These are phyloP conservation scores for Eucalyptus curtisii DNA, from an alignment of 345 rosid genomes.

Conservation along the genomic window DNA sequence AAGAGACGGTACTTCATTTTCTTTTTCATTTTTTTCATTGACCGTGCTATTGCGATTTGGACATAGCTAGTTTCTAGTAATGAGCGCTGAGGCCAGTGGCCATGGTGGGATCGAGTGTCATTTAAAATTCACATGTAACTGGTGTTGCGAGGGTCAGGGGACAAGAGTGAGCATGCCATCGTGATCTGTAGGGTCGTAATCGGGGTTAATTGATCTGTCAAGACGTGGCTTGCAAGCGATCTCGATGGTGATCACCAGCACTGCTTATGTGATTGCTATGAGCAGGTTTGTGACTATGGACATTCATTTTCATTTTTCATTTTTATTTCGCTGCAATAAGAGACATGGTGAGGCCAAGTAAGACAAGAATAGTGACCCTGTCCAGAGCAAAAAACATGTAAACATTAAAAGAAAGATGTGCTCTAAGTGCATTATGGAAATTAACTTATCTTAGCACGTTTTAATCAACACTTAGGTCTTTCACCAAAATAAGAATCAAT, in stretches of 20 bases:
- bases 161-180: not conserved
- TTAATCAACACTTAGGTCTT: too few relatives aligned
- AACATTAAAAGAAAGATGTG: too few relatives aligned
- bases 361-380: too few relatives aligned
- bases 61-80: not conserved
- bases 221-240: not conserved
- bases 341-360: too few relatives aligned
- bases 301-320: not conserved
- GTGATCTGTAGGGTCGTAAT: not conserved
- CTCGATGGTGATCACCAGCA: not conserved
- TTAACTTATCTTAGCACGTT: too few relatives aligned
- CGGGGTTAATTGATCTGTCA: not conserved
- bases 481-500: too few relatives aligned
- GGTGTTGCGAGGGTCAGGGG: not conserved
- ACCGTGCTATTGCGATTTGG: not conserved
- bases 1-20: accelerated
- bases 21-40: too few relatives aligned
- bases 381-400: too few relatives aligned
- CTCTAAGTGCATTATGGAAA: too few relatives aligned
- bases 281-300: not conserved
- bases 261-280: not conserved
- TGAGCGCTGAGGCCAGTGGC: not conserved
- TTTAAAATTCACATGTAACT: not conserved
- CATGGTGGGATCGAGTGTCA: accelerated
- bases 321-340: too few relatives aligned